Evolutionary conservation across 805 yeast genomes (phyloP), one percentile per base, ranked within the genome.

Genomic region (Yarrowia sp.): DNA sequence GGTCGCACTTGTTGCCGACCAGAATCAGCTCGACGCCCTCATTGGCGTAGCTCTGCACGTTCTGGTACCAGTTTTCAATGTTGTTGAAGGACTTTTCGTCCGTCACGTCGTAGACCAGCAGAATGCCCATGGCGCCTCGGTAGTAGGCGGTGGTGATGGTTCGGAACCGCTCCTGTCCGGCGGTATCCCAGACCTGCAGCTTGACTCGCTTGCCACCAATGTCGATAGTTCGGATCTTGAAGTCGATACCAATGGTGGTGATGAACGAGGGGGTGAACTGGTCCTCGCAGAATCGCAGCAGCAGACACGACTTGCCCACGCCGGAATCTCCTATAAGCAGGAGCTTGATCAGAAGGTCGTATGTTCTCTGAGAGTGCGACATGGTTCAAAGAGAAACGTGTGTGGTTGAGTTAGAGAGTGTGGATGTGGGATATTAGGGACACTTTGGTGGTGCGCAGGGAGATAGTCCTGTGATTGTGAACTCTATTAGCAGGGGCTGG

Each of bases 121-220:
- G 87, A 75, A 95, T 93, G 68, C 99, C 99, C 80, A 95, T 97
- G 15, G 98, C 98, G 60, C 98, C 98, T 79, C 99, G 89, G 81
- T 95, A 95, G 79, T 95, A 95, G 14, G 98, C 93, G 3, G 98
- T 91, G 15, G 99, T 93, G 79, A 93, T 95, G 60, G 98, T 95
- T 82, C 97, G 87, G 81, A 93, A 93, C 71, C 98, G 83, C 79
- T 93, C 99, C 81, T 93, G 99, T 61, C 99, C 99, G 17, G 99
- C 99, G 66, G 99, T 93, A 76, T 93, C 99, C 99, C 99, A 93
- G 48, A 93, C 89, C 77, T 95, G 99, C 74, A 93, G 83, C 79
- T 95, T 95, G 77, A 95, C 89, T 69, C 88, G 88, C 78, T 90
- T 89, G 64, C 97, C 97, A 68, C 93, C 93, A 69, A 92, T 83